phyloP scores from a whole-genome alignment of 2,329 filamentous ascomycete species.

The Alternaria burnsii region DNA sequence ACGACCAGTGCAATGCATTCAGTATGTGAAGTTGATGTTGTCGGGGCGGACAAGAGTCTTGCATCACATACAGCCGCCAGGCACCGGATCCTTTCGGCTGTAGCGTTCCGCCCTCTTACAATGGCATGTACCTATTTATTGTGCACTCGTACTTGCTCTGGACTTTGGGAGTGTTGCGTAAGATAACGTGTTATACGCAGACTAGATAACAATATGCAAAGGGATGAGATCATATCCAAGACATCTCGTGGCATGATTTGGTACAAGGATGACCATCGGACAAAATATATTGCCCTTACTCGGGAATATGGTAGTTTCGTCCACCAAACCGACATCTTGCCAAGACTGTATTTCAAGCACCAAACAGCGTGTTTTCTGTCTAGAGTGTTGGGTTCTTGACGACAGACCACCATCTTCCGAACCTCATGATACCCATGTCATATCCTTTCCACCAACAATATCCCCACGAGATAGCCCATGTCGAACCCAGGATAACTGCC shows the following conservation, averaged over 20 bases:
- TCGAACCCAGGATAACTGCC: slow-evolving; percentile 30
- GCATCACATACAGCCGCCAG: not conserved
- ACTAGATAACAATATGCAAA: not conserved
- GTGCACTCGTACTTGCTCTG: not conserved
- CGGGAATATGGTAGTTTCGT: not conserved
- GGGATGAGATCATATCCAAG: not conserved
- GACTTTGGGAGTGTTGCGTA: not conserved
- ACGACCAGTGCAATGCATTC: not conserved
- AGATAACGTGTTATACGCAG: not conserved
- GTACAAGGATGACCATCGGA: not conserved
- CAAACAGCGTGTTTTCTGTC: not conserved
- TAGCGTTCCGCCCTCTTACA: not conserved
- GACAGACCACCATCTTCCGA: slow-evolving; percentile 29
- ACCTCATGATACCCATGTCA: slow-evolving; percentile 34
- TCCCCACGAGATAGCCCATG: slow-evolving; percentile 32
- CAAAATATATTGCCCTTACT: not conserved
- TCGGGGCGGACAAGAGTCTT: not conserved
- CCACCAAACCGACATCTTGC: not conserved
- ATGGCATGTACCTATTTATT: not conserved
- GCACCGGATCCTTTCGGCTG: not conserved
- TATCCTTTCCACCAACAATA: slow-evolving; percentile 37
- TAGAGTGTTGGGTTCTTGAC: slow-evolving; percentile 9
- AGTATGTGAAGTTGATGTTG: not conserved
- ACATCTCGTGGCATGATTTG: not conserved
- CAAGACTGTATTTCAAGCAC: not conserved